Base-by-base conservation (phyloP, 176 grass and related monocot species). In the Raddia guianensis region DNA sequence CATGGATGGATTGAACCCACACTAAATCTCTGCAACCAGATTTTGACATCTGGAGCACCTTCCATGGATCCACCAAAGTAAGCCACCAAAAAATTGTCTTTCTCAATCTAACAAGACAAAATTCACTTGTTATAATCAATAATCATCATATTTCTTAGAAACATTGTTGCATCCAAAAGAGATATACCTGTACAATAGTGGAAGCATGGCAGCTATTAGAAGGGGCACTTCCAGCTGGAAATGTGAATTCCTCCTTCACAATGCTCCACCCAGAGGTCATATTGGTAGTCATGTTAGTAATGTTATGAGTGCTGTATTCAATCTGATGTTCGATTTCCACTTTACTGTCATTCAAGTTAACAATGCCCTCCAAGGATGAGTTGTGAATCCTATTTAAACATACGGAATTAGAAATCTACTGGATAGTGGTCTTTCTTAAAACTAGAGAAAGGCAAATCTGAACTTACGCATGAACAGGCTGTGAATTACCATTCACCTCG, bases 21-120 rank as follows among this genome's bases (percentile, higher is more conserved):
- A 77, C 21, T 84, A 82, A 87, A 94, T 92, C 92, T 92, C 83
- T 98, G 95, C 62, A 92, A 55, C 95, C 95, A 98, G 54, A 98
- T 98, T 74, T 93, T 98, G 52, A 98, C 95, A 86, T 98, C 95
- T 0, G 90, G 77, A 74, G 92, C 95, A 3, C 95, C 90, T 80
- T 98, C 95, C 4, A 33, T 46, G 32, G 92, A 92, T 76, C 95
- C 95, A 73, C 92, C 95, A 72, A 98, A 98, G 82, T 98, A 98
- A 70, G 95, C 84, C 80, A 94, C 88, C 81, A 98, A 83, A 79
- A 92, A 86, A 0, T 71, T 81, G 14, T 80, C 78, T 75, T 91
- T 72, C 40, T 81, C 88, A 44, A 94, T 65, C 94, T 97, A 81
- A 19, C 51, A 91, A 58, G 40, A 55, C 18, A 90, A 80, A 80